Conservation (phyloP, 345 rosid genomes). For the Physaria fendleri region DNA sequence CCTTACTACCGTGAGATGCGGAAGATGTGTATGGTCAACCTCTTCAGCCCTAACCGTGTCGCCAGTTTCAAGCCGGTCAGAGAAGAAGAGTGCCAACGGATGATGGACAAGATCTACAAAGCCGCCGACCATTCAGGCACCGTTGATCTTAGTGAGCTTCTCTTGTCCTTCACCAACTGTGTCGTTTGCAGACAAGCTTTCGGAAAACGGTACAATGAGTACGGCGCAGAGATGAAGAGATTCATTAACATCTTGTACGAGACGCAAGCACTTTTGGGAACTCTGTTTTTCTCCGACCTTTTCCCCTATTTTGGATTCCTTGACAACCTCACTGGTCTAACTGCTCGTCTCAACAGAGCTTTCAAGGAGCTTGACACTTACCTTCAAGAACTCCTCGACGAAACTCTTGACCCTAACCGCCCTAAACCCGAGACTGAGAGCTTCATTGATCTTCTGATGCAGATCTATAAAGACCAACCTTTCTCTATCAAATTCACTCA, state of each 20-base stretch:
- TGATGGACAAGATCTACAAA: slow-evolving; percentile 30
- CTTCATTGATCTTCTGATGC: slow-evolving; percentile 30
- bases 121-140: slow-evolving; percentile 24
- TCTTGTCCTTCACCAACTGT: slow-evolving; percentile 27
- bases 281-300: slow-evolving; percentile 35
- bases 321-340: slow-evolving; percentile 33
- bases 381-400: slow-evolving; percentile 35
- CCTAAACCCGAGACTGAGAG: slow-evolving; percentile 32
- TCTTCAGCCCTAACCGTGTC: slow-evolving; percentile 28
- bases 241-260: slow-evolving; percentile 30
- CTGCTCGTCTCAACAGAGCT: slow-evolving; percentile 23
- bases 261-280: slow-evolving; percentile 29
- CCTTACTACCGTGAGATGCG: no score
- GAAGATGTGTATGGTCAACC: no score
- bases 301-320: slow-evolving; percentile 34
- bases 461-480: slow-evolving; percentile 25
- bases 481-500: slow-evolving; percentile 26
- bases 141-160: slow-evolving; percentile 26
- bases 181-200: slow-evolving; percentile 33
- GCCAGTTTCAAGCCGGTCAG: slow-evolving; percentile 27
- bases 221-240: slow-evolving; percentile 31
- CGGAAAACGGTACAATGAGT: slow-evolving; percentile 36
- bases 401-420: slow-evolving; percentile 32
- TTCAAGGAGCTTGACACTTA: slow-evolving; percentile 30
- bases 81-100: slow-evolving; percentile 26